A percentile compares a stretch with the other conserved stretches of the same genome.
phyloP scores from a whole-genome alignment of 352 stramenopile species.

The Phytophthora meadii region DNA sequence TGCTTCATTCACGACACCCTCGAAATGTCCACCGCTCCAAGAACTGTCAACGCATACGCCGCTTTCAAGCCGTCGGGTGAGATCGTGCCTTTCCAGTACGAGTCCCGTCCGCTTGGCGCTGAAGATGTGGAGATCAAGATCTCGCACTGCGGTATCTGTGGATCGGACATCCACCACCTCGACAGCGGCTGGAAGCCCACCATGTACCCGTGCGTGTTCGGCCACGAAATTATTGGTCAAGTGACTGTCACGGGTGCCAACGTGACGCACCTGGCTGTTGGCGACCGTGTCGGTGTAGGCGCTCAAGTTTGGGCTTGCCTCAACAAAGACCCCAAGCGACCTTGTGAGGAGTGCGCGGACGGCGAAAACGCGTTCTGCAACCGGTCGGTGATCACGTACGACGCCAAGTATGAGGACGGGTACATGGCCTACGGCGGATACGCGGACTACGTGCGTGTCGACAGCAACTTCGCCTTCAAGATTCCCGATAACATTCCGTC shows the following conservation, averaged over 20 bases:
- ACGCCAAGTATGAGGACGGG: constrained; percentile 30
- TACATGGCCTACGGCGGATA: constrained; percentile 19
- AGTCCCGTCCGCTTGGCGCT: constrained; percentile 40
- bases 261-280: constrained; percentile 61
- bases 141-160: constrained; percentile 41
- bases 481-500: constrained; percentile 16
- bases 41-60: constrained; percentile 22
- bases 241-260: constrained; percentile 7
- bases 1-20: not conserved
- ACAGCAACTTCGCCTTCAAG: constrained; percentile 34
- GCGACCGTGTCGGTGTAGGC: constrained; percentile 57
- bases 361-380: constrained; percentile 68
- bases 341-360: constrained; percentile 61
- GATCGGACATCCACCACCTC: constrained; percentile 50
- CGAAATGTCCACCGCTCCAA: not conserved
- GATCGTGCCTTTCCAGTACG: constrained; percentile 43
- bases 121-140: constrained; percentile 61
- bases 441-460: constrained; percentile 29
- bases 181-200: constrained; percentile 48
- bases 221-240: constrained; percentile 45
- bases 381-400: constrained; percentile 49
- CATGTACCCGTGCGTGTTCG: constrained; percentile 51
- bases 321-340: constrained; percentile 51
- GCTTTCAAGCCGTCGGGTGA: constrained; percentile 31
- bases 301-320: constrained; percentile 53